phyloP scores from a whole-genome alignment of 129 eudicot species.

The Erigeron canadensis region DNA sequence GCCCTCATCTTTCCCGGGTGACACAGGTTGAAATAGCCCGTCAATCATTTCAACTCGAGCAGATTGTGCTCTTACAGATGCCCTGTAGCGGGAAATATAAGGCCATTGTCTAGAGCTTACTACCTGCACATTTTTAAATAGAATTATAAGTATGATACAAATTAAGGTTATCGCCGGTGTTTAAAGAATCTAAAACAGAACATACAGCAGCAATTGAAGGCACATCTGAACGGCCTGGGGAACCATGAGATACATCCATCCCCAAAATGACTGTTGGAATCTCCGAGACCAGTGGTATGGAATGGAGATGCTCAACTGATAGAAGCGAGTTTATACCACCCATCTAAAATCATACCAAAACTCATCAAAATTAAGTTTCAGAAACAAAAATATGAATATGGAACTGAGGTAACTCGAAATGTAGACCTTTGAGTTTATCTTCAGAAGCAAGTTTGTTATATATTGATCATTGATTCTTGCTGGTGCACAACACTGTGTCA shows the following conservation, averaged over 20 bases:
- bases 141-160: neutral
- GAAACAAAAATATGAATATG: neutral
- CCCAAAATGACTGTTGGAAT: constrained; percentile 66
- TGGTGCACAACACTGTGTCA: constrained; percentile 84
- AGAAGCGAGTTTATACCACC: constrained; percentile 76
- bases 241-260: constrained; percentile 87
- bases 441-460: constrained; percentile 64
- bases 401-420: neutral
- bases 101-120: constrained; percentile 80
- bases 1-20: constrained; percentile 52
- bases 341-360: constrained; percentile 42
- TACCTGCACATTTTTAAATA: constrained; percentile 33
- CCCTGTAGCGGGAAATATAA: constrained; percentile 54
- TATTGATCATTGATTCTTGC: constrained; percentile 67
- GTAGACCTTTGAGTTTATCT: constrained; percentile 72
- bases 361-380: neutral
- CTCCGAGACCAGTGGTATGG: constrained; percentile 56
- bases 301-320: constrained; percentile 35
- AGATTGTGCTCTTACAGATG: constrained; percentile 63
- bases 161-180: neutral
- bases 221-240: constrained; percentile 72
- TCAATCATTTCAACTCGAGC: constrained; percentile 67
- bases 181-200: neutral
- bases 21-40: constrained; percentile 43
- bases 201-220: constrained; percentile 82